phyloP scores from a whole-genome alignment of 805 yeast species.

The Kodamaea fukazawae region DNA sequence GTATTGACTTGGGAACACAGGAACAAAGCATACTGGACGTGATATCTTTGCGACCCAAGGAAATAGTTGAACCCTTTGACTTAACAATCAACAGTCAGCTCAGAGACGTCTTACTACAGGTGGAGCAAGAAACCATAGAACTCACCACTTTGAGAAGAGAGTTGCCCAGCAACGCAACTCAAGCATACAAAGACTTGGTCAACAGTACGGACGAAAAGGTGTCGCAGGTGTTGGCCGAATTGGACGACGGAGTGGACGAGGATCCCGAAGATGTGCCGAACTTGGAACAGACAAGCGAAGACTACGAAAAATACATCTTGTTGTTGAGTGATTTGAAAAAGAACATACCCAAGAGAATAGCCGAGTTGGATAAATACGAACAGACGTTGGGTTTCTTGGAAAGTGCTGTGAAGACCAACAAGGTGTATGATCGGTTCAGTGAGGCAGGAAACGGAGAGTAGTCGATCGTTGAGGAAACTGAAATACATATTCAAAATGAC shows the following conservation, averaged over 20 bases:
- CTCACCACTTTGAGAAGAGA: slow-evolving; percentile 55
- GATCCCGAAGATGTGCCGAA: slow-evolving; percentile 10
- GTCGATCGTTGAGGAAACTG: too few relatives aligned
- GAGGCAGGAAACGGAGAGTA: too few relatives aligned
- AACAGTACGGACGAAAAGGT: slow-evolving; percentile 30
- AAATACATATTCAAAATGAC: too few relatives aligned
- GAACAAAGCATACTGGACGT: slow-evolving; percentile 19
- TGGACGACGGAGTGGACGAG: slow-evolving; percentile 13
- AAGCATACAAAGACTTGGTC: slow-evolving; percentile 35
- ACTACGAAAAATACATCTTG: slow-evolving; percentile 27
- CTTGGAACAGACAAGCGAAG: slow-evolving; percentile 18
- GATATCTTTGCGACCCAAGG: slow-evolving; percentile 27
- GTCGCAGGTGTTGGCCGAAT: slow-evolving; percentile 24
- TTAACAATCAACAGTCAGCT: slow-evolving; percentile 57
- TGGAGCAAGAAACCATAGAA: slow-evolving; percentile 60
- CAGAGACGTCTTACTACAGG: slow-evolving; percentile 52
- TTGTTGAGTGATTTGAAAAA: slow-evolving; percentile 33
- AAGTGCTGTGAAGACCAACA: slow-evolving; percentile 1
- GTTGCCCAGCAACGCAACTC: slow-evolving; percentile 44
- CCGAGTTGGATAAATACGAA: slow-evolving; percentile 33
- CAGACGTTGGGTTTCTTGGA: slow-evolving; percentile 31
- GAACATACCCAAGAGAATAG: slow-evolving; percentile 34
- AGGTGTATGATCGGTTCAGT: too few relatives aligned
- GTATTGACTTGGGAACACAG: slow-evolving; percentile 25
- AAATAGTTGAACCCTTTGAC: slow-evolving; percentile 69